These are phyloP conservation scores for Penicillium olsonii DNA, from an alignment of 2,329 filamentous ascomycete species.

Conservation along the genomic window DNA sequence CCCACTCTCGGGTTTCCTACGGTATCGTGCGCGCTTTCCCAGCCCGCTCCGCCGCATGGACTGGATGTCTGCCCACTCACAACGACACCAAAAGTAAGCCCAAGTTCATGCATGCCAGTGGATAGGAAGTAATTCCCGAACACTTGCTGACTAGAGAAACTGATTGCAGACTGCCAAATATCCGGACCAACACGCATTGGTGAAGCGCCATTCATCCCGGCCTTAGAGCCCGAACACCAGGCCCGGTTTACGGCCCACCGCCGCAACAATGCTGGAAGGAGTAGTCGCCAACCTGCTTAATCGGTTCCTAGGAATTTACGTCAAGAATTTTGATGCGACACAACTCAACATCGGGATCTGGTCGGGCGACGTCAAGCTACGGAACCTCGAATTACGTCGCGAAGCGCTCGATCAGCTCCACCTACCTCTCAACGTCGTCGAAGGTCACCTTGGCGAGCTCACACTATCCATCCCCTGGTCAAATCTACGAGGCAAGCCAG, in stretches of 20 bases:
- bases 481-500: slow-evolving; percentile 89
- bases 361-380: slow-evolving; percentile 96
- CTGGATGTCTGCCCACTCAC: slow-evolving; percentile 17
- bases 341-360: slow-evolving; percentile 99
- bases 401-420: slow-evolving; percentile 97
- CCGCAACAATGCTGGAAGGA: slow-evolving; percentile 85
- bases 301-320: slow-evolving; percentile 99
- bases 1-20: slow-evolving; percentile 21
- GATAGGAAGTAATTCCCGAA: not conserved
- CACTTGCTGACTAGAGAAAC: slow-evolving; percentile 10
- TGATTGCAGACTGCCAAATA: slow-evolving; percentile 13
- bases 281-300: slow-evolving; percentile 96
- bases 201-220: slow-evolving; percentile 2
- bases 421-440: slow-evolving; percentile 92
- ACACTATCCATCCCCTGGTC: slow-evolving; percentile 97
- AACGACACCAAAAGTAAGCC: slow-evolving; percentile 23
- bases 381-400: slow-evolving; percentile 84
- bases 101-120: slow-evolving; percentile 7
- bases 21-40: slow-evolving; percentile 26
- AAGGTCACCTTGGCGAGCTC: slow-evolving; percentile 89
- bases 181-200: slow-evolving; percentile 9
- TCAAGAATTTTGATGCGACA: slow-evolving; percentile 97
- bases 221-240: slow-evolving; percentile 44
- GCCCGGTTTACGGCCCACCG: slow-evolving; percentile 71
- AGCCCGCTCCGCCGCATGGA: slow-evolving; percentile 31